Evolutionary conservation across 257 asterid genomes (phyloP), one percentile per base, ranked within the genome.

Genomic region (Osmanthus fragrans): DNA sequence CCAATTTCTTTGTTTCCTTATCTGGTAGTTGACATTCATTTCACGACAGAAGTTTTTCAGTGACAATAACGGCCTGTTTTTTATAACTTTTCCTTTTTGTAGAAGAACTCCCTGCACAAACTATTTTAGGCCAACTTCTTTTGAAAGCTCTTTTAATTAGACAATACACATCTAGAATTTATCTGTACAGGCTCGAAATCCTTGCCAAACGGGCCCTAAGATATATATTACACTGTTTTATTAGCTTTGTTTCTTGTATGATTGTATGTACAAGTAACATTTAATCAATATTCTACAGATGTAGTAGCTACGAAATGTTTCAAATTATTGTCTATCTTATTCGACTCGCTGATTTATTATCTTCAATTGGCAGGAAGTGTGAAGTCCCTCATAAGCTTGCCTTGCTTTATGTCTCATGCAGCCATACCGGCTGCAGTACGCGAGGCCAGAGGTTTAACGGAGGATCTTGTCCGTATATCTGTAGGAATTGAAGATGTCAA

Each of bases 371-470:
- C 89, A 92, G 92, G 90, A 77, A 94, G 98, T 69, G 96, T 92
- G n/a, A 88, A 94, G 84, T 92, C 96, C 63, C 94, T 92, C 77
- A 90, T 89, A 64, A 92, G 96, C 88, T 83, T 92, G 89, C 96
- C 93, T 12, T 88, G 96, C 76, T 94, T 89, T 70, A 94, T 94
- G 97, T 90, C 98, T 54, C 97, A 92, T 74, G 90, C 93, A 40
- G 80, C 86, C 85, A 90, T 94, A 73, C 96, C 96, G 34, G 90
- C 89, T 34, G 91, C 75, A 3, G 90, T 92, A 10, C 93, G 96
- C 2, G 86, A 92, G 73, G 90, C 91, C 4, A 85, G 94, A 81
- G 97, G 95, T 51, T 82, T 94, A 76, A 84, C 96, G 0, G 92
- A 92, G 76, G 97, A 94, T 79, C 95, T 92, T 36, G 84, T 94